Evolutionary conservation across 768 basidiomycete genomes (phyloP), one percentile per base, ranked within the genome.

Genomic region (Boletales sp.): DNA sequence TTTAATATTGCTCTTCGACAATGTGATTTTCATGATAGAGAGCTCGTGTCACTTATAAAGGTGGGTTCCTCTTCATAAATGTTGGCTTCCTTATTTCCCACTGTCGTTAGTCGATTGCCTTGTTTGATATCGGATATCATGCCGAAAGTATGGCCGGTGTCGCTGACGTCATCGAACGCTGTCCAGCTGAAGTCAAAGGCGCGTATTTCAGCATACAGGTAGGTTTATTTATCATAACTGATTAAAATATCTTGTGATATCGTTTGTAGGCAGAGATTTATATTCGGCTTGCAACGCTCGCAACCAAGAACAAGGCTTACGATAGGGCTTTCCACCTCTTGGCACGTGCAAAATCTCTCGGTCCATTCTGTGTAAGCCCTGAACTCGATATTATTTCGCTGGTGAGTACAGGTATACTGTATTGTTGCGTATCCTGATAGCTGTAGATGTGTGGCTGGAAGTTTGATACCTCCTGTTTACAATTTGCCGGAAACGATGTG

Each of bases 61-160:
- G 53, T 43, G 36, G 21, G 36, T 5, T 11, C 18, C 10, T 10
- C 14, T 14, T 7, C n/a, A 29, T 12, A 18, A 8, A 30, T 18
- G n/a, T 14, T n/a, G 12, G 7, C 18, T 21, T 34, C 4, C 15
- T 40, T 24, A 40, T 29, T 37, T 29, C 2, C 3, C 12, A 12
- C 18, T 17, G 1, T 30, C 15, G 9, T 38, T 21, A 54, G 53
- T 47, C 31, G 15, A 47, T 47, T 10, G 41, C 47, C 24, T 35
- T 54, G n/a, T 54, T 53, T 19, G 51, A 54, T 11, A 37, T 47
- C 11, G 15, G 19, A 19, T 54, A 54, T 43, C 51, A 54, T 40
- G 53, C 53, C 0, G 51, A 54, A 35, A 34, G 53, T 45, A 53
- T 54, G 53, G 53, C 53, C 1, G n/a, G 45, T 29, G 21, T 54